Conservation (phyloP, 2,329 filamentous ascomycete species). For the Sarocladium kiliense region DNA sequence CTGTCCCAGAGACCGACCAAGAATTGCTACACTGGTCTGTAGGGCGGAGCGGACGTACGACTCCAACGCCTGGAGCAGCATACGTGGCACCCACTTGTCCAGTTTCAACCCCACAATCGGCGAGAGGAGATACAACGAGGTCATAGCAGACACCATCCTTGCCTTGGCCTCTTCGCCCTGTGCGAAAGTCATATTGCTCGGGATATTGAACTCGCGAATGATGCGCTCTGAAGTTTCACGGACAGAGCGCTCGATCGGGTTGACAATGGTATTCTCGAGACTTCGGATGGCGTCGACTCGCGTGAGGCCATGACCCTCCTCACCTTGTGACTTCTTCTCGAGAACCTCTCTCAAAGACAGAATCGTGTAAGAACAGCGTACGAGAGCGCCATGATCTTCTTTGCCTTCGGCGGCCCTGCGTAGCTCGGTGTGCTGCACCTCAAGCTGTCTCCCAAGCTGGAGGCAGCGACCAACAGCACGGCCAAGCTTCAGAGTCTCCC, state of each 20-base stretch:
- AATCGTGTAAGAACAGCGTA: slow-evolving; percentile 77
- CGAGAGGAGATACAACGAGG: slow-evolving; percentile 77
- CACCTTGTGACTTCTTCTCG: slow-evolving; percentile 58
- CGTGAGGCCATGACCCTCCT: slow-evolving; percentile 73
- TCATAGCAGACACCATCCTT: slow-evolving; percentile 67
- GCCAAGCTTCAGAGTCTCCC: slow-evolving; percentile 73
- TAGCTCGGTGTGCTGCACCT: slow-evolving; percentile 73
- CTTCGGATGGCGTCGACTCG: slow-evolving; percentile 67
- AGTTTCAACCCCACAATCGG: slow-evolving; percentile 50
- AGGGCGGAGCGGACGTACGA: slow-evolving; percentile 76
- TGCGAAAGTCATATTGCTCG: slow-evolving; percentile 50
- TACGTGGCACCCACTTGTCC: slow-evolving; percentile 57
- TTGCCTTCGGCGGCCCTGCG: slow-evolving; percentile 34
- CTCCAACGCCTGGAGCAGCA: slow-evolving; percentile 73
- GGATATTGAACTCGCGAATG: slow-evolving; percentile 75
- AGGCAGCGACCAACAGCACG: slow-evolving; percentile 73
- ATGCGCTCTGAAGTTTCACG: slow-evolving; percentile 70
- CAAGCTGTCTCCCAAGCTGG: slow-evolving; percentile 77
- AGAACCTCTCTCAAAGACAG: slow-evolving; percentile 71
- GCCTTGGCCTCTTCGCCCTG: slow-evolving; percentile 71
- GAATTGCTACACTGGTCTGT: slow-evolving; percentile 68
- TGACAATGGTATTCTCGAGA: slow-evolving; percentile 63
- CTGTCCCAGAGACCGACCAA: slow-evolving; percentile 72
- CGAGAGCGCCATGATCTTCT: slow-evolving; percentile 72
- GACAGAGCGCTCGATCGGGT: slow-evolving; percentile 69